These are phyloP conservation scores for Ophiostoma pallidulum DNA, from an alignment of 2,329 filamentous ascomycete genomes.

Conservation along the genomic window DNA sequence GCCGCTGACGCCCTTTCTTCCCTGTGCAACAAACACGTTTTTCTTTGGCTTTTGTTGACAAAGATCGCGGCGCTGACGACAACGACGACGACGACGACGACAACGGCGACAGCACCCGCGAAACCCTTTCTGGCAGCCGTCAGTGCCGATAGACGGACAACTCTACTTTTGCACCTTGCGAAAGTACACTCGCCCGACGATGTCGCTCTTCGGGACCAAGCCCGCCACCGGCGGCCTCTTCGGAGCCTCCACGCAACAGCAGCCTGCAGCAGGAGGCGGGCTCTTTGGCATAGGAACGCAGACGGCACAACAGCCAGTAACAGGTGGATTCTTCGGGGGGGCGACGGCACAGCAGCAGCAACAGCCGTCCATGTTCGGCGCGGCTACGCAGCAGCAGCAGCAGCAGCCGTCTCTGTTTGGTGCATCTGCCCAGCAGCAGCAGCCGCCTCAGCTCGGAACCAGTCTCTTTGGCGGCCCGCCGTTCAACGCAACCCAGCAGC, in stretches of 20 bases:
- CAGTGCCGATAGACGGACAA: too few species aligned
- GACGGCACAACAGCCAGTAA: conserved; percentile 1
- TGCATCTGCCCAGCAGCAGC: conserved; percentile 27
- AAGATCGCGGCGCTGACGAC: background rate
- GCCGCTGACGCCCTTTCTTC: background rate
- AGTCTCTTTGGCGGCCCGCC: conserved; percentile 5
- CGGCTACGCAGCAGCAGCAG: conserved; percentile 13
- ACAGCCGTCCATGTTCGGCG: conserved; percentile 9
- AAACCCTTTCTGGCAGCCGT: too few species aligned
- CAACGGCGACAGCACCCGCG: too few species aligned
- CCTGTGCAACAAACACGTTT: background rate
- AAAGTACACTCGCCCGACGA: too few species aligned
- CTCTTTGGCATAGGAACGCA: conserved; percentile 10
- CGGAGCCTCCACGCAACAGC: conserved; percentile 11
- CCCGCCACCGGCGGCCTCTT: conserved; percentile 17
- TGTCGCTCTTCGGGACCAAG: conserved; percentile 18
- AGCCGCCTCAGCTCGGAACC: conserved; percentile 13
- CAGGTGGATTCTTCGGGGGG: too few species aligned
- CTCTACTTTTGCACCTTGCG: too few species aligned
- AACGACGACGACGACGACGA: too few species aligned
- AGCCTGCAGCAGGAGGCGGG: background rate
- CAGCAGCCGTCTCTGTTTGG: too few species aligned
- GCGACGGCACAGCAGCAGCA: conserved; percentile 9
- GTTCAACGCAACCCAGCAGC: background rate
- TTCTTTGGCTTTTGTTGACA: too few species aligned